phyloP scores from a whole-genome alignment of 1,284 basidiomycete species.

The Inonotus obliquus region DNA sequence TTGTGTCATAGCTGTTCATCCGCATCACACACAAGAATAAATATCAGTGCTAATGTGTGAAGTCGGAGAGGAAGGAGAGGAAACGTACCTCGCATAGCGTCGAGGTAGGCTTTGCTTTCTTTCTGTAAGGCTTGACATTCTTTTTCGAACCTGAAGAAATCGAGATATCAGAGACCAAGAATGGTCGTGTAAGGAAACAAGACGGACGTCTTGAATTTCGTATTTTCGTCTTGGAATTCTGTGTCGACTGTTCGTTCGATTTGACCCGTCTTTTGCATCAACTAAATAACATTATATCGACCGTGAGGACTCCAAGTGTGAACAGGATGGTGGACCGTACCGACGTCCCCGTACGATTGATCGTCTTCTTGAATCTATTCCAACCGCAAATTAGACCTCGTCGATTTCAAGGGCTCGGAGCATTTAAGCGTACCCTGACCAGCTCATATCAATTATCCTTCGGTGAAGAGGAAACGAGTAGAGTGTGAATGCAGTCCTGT shows the following conservation, averaged over 20 bases:
- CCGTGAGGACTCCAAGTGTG: constrained; percentile 10
- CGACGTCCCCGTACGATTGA: constrained; percentile 90
- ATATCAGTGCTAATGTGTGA: constrained; percentile 1
- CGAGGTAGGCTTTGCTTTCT: constrained; percentile 92
- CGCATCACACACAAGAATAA: not conserved
- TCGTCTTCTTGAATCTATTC: constrained; percentile 88
- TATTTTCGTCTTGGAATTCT: constrained; percentile 91
- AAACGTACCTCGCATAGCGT: constrained; percentile 79
- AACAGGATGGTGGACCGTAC: constrained; percentile 32
- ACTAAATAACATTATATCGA: constrained; percentile 35
- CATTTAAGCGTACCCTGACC: constrained; percentile 38
- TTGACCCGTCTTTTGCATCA: constrained; percentile 96
- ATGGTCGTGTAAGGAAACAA: constrained; percentile 5
- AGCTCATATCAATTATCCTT: constrained; percentile 35
- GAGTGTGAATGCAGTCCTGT: no score
- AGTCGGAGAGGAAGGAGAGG: not conserved
- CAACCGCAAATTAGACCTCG: not conserved
- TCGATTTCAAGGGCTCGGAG: not conserved
- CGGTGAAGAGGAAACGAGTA: not conserved
- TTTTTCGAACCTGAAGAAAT: constrained; percentile 76
- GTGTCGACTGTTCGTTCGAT: constrained; percentile 93
- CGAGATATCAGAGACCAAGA: not conserved
- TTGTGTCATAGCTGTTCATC: constrained; percentile 81
- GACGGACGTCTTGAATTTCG: constrained; percentile 83
- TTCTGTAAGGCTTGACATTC: constrained; percentile 90